Conservation (phyloP, 257 asterid genomes). For the Jacaranda mimosifolia region DNA sequence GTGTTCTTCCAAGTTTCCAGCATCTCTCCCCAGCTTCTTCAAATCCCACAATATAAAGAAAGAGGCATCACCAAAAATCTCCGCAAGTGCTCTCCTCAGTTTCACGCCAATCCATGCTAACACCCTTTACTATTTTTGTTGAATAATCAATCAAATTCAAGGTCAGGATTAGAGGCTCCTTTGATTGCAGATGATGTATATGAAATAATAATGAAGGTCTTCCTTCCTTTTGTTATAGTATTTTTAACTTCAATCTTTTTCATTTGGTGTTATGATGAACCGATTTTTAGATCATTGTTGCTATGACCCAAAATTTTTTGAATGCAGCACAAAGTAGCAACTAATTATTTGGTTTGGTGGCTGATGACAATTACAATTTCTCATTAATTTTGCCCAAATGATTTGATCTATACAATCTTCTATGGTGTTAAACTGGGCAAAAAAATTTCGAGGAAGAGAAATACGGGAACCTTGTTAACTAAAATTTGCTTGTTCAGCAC, state of each 20-base stretch:
- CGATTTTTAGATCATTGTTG: not conserved
- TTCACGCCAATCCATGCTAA: no score
- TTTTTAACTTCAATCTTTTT: not conserved
- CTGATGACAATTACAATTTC: slow-evolving; percentile 1
- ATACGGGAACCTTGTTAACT: no score
- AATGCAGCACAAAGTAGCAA: not conserved
- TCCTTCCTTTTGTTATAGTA: not conserved
- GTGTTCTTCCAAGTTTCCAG: no score
- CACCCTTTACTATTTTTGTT: not conserved
- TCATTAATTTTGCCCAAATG: not conserved
- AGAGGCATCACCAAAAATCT: no score
- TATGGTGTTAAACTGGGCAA: not conserved
- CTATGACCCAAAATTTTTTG: not conserved
- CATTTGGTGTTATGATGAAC: not conserved
- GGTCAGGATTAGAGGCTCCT: slow-evolving; percentile 84
- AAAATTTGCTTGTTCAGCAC: not conserved
- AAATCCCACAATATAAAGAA: no score
- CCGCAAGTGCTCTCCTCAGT: no score
- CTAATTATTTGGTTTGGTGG: not conserved
- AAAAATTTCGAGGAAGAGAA: not conserved
- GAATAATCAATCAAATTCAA: slow-evolving; percentile 79
- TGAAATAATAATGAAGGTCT: slow-evolving; percentile 87
- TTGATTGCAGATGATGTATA: slow-evolving; percentile 89
- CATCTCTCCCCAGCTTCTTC: no score
- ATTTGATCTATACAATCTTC: not conserved